Evolutionary conservation across 1,139 yeast species (phyloP), one percentile per base, ranked within the genome.

Genomic region (Yamadazyma spencermartinsiae): DNA sequence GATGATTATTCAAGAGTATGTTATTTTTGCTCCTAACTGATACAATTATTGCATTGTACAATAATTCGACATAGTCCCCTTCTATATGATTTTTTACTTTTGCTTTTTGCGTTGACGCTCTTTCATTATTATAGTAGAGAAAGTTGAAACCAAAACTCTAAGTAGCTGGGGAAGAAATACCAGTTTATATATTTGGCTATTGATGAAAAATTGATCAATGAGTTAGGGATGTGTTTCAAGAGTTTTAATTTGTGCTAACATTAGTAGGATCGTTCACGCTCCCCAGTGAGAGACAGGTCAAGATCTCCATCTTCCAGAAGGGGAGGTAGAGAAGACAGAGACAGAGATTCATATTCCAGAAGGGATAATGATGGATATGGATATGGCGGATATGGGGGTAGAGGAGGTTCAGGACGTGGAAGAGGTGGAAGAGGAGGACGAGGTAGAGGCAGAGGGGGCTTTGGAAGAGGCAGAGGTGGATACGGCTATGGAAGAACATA

Each of bases 1-100:
- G 82, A 76, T 56, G 75, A 72, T 54, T 73, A 72, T 54, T 67
- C 77, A 51, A 72, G 77, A 60, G 77, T 74, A 70, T 56, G 76
- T 71, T 18, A 28, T 7, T 15, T 28, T 28, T 28, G 8, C 13
- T 11, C 11, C 9, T 28, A 28, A 28, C 6, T n/a, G 20, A n/a
- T 28, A 28, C 19, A 16, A 23, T 11, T 12, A 7, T 4, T 10
- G n/a, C 26, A 11, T 10, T n/a, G n/a, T 23, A 11, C n/a, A 23
- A 7, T 6, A 11, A 10, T 20, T 20, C 23, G 10, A 20, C 23
- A 20, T 7, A 10, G 7, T 20, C 10, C 23, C 23, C 10, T 10
- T 20, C 23, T 10, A 20, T 7, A 7, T 20, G 9, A 7, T 20
- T 7, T 20, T 20, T 7, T 20, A 7, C 10, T 10, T 7, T 7